Evolutionary conservation across 176 grass and related monocot species (phyloP).

Genomic region (Thalia dealbata): DNA sequence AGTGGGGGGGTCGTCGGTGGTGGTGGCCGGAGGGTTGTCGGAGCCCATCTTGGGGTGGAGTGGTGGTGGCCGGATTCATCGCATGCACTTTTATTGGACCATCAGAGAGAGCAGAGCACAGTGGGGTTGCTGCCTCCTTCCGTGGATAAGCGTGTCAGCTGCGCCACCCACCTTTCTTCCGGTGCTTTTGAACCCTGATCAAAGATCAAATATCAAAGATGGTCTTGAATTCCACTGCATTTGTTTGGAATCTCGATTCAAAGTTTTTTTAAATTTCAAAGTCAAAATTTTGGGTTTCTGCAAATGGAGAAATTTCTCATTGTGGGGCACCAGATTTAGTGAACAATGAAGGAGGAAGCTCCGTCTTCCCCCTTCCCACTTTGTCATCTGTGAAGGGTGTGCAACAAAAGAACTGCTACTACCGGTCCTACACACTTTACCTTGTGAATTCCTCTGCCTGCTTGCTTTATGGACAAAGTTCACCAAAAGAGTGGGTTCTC

Average conservation of each 20-base stretch:
- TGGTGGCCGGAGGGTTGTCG: background rate
- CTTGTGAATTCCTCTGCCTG: too few species aligned
- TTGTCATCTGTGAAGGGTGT: too few species aligned
- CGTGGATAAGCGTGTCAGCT: conserved; percentile 11
- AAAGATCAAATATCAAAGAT: too few species aligned
- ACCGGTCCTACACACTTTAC: too few species aligned
- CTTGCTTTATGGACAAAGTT: too few species aligned
- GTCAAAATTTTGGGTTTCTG: background rate
- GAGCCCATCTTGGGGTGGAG: conserved; percentile 17
- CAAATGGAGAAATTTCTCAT: background rate
- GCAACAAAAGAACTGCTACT: too few species aligned
- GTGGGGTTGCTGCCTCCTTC: conserved; percentile 11
- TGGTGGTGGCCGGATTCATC: conserved; percentile 18
- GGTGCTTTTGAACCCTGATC: background rate
- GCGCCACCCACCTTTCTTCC: conserved; percentile 20
- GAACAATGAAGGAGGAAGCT: background rate
- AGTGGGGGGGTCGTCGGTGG: conserved; percentile 7
- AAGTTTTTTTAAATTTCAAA: too few species aligned
- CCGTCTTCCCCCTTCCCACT: background rate
- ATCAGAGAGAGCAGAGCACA: conserved; percentile 10
- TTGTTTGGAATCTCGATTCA: too few species aligned
- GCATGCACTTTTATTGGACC: conserved; percentile 21
- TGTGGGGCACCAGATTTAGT: too few species aligned
- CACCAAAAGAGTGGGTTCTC: too few species aligned
- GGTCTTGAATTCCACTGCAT: too few species aligned